Percentiles rank a stretch among this genome's conserved stretches.
Conservation (phyloP, 2,329 filamentous ascomycete species). For the Blastomyces gilchristii region DNA sequence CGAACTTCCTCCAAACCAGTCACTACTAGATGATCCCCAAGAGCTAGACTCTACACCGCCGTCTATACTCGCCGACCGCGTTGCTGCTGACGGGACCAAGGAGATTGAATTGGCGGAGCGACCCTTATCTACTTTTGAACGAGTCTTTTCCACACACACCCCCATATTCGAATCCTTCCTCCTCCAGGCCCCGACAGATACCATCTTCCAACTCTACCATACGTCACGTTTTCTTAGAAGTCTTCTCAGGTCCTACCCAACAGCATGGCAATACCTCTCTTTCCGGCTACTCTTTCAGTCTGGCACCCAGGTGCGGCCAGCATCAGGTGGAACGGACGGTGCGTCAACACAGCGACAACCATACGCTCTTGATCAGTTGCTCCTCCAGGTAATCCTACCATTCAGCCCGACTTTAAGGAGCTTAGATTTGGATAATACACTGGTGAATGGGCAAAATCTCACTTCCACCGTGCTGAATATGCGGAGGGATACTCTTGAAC, state of each 20-base stretch:
- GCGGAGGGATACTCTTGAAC: conserved; percentile 45
- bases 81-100: conserved; percentile 21
- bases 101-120: conserved; percentile 20
- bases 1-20: background rate
- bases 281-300: conserved; percentile 43
- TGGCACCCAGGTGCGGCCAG: conserved; percentile 27
- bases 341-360: conserved; percentile 38
- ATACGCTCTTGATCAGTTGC: conserved; percentile 49
- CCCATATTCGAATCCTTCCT: conserved; percentile 51
- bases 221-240: conserved; percentile 45
- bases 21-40: no score
- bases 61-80: conserved; percentile 8
- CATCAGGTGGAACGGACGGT: conserved; percentile 23
- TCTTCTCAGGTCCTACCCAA: conserved; percentile 47
- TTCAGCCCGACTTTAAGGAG: conserved; percentile 47
- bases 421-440: conserved; percentile 52
- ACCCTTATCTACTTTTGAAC: conserved; percentile 42
- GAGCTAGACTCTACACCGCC: background rate
- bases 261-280: conserved; percentile 51
- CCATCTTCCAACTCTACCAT: conserved; percentile 50
- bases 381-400: conserved; percentile 47
- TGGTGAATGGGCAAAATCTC: conserved; percentile 48
- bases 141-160: conserved; percentile 46
- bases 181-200: conserved; percentile 46
- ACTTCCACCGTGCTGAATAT: conserved; percentile 46